Evolutionary conservation across 2,329 filamentous ascomycete genomes (phyloP).

Genomic region (Paraconiothyrium sp.): DNA sequence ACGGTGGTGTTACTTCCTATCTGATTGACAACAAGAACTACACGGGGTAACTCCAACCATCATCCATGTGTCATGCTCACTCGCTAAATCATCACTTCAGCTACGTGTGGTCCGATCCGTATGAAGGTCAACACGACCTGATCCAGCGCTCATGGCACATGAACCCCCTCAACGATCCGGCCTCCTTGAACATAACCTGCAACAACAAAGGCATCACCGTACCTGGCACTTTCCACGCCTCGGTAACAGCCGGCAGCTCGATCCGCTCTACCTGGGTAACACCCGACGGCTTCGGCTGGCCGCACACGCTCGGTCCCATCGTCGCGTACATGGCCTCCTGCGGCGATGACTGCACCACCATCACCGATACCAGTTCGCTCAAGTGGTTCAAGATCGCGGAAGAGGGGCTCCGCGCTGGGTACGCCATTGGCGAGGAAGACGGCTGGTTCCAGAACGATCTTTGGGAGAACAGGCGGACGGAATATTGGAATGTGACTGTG

Average conservation of each 20-base stretch:
- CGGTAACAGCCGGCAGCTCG: conserved; percentile 12
- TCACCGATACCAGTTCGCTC: conserved; percentile 9
- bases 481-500: conserved; percentile 14
- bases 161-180: conserved; percentile 11
- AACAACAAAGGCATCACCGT: conserved; percentile 16
- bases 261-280: conserved; percentile 14
- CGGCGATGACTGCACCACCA: conserved; percentile 17
- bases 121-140: conserved; percentile 14
- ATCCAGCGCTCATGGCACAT: conserved; percentile 20
- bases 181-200: conserved; percentile 19
- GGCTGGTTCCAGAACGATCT: conserved; percentile 22
- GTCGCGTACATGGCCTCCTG: conserved; percentile 16
- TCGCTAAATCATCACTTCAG: conserved; percentile 1
- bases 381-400: conserved; percentile 26
- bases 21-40: conserved; percentile 13
- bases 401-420: conserved; percentile 18
- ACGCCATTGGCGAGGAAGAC: conserved; percentile 10
- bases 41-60: conserved; percentile 4
- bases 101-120: conserved; percentile 15
- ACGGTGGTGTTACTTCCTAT: conserved; percentile 15
- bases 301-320: conserved; percentile 12
- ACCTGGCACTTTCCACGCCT: conserved; percentile 18
- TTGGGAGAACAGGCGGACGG: conserved; percentile 16
- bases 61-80: not conserved
- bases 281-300: conserved; percentile 15